Evolutionary conservation across 164 flowering plant species (phyloP), one percentile per base, ranked within the genome.

Genomic region (Aristolochia contorta): DNA sequence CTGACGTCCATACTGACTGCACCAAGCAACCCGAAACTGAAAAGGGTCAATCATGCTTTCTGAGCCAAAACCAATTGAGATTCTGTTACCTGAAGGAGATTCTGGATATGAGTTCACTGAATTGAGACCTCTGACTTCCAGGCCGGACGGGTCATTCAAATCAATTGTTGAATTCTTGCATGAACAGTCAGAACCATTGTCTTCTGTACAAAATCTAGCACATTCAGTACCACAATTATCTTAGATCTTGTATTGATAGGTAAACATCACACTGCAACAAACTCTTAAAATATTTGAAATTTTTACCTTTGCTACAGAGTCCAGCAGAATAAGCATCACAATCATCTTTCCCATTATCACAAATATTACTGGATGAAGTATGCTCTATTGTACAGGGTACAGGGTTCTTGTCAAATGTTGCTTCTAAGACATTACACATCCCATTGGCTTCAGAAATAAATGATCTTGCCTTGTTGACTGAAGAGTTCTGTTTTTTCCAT

Each of bases 41-140:
- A 49, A 16, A 49, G 0, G 22, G 16, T 49, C 22, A 18, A 49
- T 49, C 22, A 20, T 49, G 53, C 1, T 18, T 49, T 16, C 19
- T 49, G 20, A 49, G 8, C 22, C 22, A 12, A 49, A 49, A 49
- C 53, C 22, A 49, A 49, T 18, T 49, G 14, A 49, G 22, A 49
- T 49, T 18, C 21, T 62, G 46, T 65, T 78, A 72, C 81, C 77
- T 54, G 41, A 69, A 65, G 60, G 60, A 21, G 63, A 2, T 46
- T 65, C 65, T 2, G 19, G 32, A 41, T 55, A 63, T 14, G 20
- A 21, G 37, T 52, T 64, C 69, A 66, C 62, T 19, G 20, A 51
- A 45, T 63, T 56, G 53, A 59, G 45, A 56, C 46, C 67, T 63
- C 41, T 59, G 47, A 22, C 58, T 47, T 27, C 56, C 16, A 30